Evolutionary conservation across 768 basidiomycete species (phyloP), one percentile per base, ranked within the genome.

Genomic region (Boletus rubroflammeus): DNA sequence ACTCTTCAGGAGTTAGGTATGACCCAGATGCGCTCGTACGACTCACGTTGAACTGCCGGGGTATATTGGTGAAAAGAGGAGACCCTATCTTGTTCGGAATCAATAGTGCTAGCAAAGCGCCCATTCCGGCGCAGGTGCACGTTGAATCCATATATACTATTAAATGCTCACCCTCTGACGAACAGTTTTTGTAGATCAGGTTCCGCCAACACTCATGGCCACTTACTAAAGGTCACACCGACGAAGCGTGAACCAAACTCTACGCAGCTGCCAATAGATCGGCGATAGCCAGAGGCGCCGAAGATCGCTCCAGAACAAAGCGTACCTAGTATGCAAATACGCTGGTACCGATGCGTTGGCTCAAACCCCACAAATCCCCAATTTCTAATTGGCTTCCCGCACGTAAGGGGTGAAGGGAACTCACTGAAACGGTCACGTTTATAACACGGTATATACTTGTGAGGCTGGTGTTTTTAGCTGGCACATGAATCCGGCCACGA

Each of bases 251-350:
- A 23, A 26, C 11, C 26, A 42, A 40, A 49, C 23, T 46, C 34
- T 36, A 6, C 21, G n/a, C 32, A 19, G 21, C 6, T 36, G 15
- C 28, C 21, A 29, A 35, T 21, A 10, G 47, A 53, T 62, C 32
- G 34, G 47, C 9, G 21, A 19, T 19, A 34, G n/a, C 38, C 19
- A 31, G 11, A 19, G 13, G 25, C 19, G 28, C 29, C 36, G 2
- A 19, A 15, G 42, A 61, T 63, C 54, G 62, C 62, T 56, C 62
- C 58, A 56, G 32, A 47, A 44, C 29, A 23, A 15, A 13, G 32
- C 47, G 9, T 34, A 47, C 61, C 35, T 25, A n/a, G n/a, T 34
- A 14, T 35, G 29, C 43, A 15, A 31, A 39, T 26, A 23, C 14
- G 19, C n/a, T 46, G 5, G 41, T 32, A 19, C 15, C 2, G 19